Evolutionary conservation across 2,329 filamentous ascomycete genomes (phyloP).

Genomic region (Botrytis sinoallii): DNA sequence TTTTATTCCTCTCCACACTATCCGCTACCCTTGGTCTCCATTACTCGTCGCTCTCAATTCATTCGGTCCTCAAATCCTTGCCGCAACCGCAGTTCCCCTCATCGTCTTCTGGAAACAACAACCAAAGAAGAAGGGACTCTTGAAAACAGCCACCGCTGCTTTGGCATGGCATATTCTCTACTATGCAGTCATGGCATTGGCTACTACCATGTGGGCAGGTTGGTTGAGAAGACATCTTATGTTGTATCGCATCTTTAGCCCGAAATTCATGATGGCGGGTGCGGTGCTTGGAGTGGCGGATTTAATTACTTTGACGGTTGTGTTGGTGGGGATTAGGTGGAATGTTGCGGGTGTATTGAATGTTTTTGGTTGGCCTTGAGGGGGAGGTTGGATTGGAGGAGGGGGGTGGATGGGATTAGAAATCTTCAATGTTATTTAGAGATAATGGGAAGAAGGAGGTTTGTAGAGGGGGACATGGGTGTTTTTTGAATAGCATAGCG

Average conservation of each 20-base stretch:
- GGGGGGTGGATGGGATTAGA: neutral
- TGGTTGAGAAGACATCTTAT: slow-evolving; percentile 88
- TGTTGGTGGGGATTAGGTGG: slow-evolving; percentile 70
- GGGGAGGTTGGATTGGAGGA: neutral
- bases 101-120: slow-evolving; percentile 86
- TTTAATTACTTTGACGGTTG: slow-evolving; percentile 65
- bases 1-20: slow-evolving; percentile 79
- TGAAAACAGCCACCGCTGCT: slow-evolving; percentile 62
- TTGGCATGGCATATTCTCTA: slow-evolving; percentile 75
- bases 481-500: slow-evolving; percentile 13
- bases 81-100: slow-evolving; percentile 74
- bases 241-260: slow-evolving; percentile 92
- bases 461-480: neutral
- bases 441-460: neutral
- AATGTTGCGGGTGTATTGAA: slow-evolving; percentile 78
- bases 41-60: slow-evolving; percentile 80
- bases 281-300: slow-evolving; percentile 73
- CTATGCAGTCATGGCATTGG: slow-evolving; percentile 77
- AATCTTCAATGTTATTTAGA: neutral
- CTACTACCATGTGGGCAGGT: slow-evolving; percentile 87
- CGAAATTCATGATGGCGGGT: slow-evolving; percentile 82
- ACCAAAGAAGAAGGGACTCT: slow-evolving; percentile 55
- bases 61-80: slow-evolving; percentile 84
- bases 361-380: slow-evolving; percentile 69
- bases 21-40: slow-evolving; percentile 88